A percentile compares a stretch with the other conserved stretches of the same genome.
phyloP scores from a whole-genome alignment of 331 rosid genomes.

The Malus hybrid region DNA sequence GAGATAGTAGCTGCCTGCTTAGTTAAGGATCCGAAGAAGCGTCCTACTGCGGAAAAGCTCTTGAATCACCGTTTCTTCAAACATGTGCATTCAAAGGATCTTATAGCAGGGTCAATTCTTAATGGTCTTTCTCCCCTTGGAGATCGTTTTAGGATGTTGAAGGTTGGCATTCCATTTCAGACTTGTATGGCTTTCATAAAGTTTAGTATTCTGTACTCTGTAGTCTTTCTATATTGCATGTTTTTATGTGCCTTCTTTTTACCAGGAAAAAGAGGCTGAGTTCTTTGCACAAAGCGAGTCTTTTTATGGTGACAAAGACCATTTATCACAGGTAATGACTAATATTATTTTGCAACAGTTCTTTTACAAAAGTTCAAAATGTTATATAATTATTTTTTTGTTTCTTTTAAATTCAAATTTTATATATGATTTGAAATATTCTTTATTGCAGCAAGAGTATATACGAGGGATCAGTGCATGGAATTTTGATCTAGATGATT shows the following conservation, averaged over 20 bases:
- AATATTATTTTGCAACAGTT: neutral
- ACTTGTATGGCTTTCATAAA: neutral
- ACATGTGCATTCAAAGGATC: constrained; percentile 12
- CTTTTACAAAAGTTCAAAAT: neutral
- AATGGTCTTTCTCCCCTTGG: constrained; percentile 24
- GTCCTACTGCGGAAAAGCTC: constrained; percentile 22
- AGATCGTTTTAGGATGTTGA: constrained; percentile 18
- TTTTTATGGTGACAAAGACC: constrained; percentile 16
- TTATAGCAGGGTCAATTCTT: constrained; percentile 11
- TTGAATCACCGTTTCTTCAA: constrained; percentile 25
- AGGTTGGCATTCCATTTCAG: constrained; percentile 7
- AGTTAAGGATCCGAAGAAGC: constrained; percentile 31
- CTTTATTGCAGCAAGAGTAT: constrained; percentile 20
- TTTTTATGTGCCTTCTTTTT: constrained; percentile 2
- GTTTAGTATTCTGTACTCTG: neutral
- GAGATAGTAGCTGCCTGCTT: constrained; percentile 26
- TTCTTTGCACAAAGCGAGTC: constrained; percentile 12
- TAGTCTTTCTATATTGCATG: neutral
- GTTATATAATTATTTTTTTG: neutral
- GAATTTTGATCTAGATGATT: constrained; percentile 23
- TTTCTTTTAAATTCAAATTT: neutral
- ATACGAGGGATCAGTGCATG: constrained; percentile 27
- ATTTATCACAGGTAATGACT: constrained; percentile 14
- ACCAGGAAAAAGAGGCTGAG: constrained; percentile 18
- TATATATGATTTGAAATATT: neutral